Evolutionary conservation across 2,329 filamentous ascomycete species (phyloP), one percentile per base, ranked within the genome.

Genomic region (Trichoderma simmonsii): DNA sequence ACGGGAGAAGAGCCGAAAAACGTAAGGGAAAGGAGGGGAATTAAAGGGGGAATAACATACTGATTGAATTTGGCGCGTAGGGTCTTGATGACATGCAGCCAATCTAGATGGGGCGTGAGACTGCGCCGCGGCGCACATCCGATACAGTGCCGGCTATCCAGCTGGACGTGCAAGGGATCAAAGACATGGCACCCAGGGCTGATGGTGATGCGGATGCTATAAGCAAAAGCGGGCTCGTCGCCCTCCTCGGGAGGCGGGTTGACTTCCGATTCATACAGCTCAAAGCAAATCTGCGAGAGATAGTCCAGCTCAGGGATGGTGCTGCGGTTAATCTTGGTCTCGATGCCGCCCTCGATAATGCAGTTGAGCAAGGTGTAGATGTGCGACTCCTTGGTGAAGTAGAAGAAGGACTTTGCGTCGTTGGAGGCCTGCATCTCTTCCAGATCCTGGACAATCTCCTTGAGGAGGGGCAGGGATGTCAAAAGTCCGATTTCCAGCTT

Each of bases 301-400:
- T 99, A 99, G 81, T 99, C 96, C 39, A 99, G 90, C 82, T 99
- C 96, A 0, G 96, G 96, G 75, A 99, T 99, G 54, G 93, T 94
- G 78, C 94, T 95, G 48, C 97, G 92, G 77, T 94, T 92, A 79
- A 99, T 98, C 84, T 99, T 99, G 28, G 95, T 98, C 79, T 97
- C 93, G 75, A 99, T 93, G 34, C 96, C 97, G 73, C 97, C 96
- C 81, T 99, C 96, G 30, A 99, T 88, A 76, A 99, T 98, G 81
- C 95, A 98, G 81, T 99, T 99, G 72, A 99, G 89, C 6, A 99
- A 88, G 6, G 96, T 99, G 84, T 99, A 99, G 74, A 99, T 98
- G 81, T 99, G 96, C 0, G 94, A 97, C 82, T 99, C 96, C 82
- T 99, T 99, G 74, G 96, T 99, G 82, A 99, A 99, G 84, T 99